These are phyloP conservation scores for Acer yangbiense DNA, from an alignment of 345 rosid species.

Conservation along the genomic window DNA sequence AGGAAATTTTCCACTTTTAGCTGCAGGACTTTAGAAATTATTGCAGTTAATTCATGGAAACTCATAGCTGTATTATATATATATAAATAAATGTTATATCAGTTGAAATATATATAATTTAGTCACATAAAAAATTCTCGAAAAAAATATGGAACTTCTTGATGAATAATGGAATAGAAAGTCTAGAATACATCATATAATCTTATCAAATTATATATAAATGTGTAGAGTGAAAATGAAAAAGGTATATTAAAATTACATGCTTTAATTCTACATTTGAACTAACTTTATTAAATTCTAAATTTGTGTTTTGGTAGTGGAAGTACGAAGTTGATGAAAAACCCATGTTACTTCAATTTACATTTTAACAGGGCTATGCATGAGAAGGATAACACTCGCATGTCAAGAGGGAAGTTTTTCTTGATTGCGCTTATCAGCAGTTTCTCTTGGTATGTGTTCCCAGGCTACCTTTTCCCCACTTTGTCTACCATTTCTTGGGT, in stretches of 20 bases:
- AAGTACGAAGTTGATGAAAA: neutral
- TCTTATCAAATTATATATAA: too few relatives aligned
- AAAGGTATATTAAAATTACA: too few relatives aligned
- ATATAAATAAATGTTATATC: too few relatives aligned
- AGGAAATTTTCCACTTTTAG: neutral
- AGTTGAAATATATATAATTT: too few relatives aligned
- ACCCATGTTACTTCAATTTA: neutral
- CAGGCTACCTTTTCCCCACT: constrained; percentile 55
- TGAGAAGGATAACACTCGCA: constrained; percentile 45
- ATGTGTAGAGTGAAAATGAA: too few relatives aligned
- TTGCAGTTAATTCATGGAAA: neutral
- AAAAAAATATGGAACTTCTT: too few relatives aligned
- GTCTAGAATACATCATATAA: too few relatives aligned
- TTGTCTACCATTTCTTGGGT: constrained; percentile 55
- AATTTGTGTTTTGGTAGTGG: neutral
- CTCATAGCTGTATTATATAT: neutral
- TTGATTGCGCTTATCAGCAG: constrained; percentile 60
- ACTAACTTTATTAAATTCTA: too few relatives aligned
- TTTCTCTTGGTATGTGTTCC: constrained; percentile 63
- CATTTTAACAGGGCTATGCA: constrained; percentile 48
- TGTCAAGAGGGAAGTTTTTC: constrained; percentile 69
- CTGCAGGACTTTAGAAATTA: neutral
- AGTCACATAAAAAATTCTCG: neutral
- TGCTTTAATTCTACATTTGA: too few relatives aligned
- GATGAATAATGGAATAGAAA: too few relatives aligned